Evolutionary conservation across 163 green algal species (phyloP).

Genomic region (Smithsoniella earleae): DNA sequence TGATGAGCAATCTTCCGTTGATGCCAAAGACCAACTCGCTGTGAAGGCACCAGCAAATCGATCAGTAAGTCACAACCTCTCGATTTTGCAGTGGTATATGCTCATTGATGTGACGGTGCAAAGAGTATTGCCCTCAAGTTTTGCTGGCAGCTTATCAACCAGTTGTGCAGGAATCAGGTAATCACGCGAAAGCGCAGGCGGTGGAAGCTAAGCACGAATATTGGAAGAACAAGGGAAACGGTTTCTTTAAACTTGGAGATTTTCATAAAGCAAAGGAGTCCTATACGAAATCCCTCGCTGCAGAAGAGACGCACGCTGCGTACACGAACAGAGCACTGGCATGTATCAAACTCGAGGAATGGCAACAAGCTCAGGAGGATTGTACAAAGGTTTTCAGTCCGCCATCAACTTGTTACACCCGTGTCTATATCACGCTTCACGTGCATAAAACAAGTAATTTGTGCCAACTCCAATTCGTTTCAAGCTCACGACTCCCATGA

Average conservation of each 20-base stretch:
- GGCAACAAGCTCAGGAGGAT: constrained; percentile 8
- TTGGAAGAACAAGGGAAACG: constrained; percentile 28
- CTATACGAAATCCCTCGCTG: background rate
- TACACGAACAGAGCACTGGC: constrained; percentile 7
- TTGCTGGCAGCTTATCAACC: too few relatives aligned
- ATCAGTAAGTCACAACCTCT: too few relatives aligned
- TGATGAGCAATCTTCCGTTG: background rate
- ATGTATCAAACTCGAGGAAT: constrained; percentile 24
- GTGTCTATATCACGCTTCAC: too few relatives aligned
- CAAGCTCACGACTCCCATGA: background rate
- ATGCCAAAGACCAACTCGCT: background rate
- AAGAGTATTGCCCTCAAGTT: too few relatives aligned
- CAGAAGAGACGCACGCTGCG: background rate
- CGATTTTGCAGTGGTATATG: too few relatives aligned
- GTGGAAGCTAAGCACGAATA: too few relatives aligned
- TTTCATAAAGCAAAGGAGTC: constrained; percentile 17
- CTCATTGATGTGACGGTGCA: too few relatives aligned
- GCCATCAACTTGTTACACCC: background rate
- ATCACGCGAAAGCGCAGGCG: too few relatives aligned
- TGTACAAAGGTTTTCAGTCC: background rate
- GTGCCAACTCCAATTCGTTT: background rate
- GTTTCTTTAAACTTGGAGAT: constrained; percentile 4
- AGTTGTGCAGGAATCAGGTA: background rate
- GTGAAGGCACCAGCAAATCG: too few relatives aligned
- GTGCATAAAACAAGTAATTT: background rate